Percentiles rank a stretch among this genome's conserved stretches.
Evolutionary conservation across 2,329 filamentous ascomycete species (phyloP).

Genomic region (Cladophialophora exuberans): DNA sequence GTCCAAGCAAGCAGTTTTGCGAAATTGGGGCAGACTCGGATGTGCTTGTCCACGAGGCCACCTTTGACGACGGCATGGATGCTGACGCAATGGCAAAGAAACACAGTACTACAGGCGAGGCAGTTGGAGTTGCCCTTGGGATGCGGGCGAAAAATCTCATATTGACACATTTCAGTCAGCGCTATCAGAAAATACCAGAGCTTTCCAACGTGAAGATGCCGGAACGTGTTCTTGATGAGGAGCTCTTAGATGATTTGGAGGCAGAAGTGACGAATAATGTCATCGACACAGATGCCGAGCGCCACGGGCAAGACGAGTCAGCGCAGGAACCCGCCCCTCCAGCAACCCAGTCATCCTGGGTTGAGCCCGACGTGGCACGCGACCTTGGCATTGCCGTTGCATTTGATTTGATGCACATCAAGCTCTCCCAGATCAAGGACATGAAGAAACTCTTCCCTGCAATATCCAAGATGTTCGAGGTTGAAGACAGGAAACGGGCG

Average conservation of each 20-base stretch:
- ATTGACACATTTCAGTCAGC: constrained; percentile 92
- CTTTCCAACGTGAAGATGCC: constrained; percentile 39
- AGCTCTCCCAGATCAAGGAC: constrained; percentile 60
- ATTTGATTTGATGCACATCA: constrained; percentile 67
- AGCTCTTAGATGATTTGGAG: constrained; percentile 36
- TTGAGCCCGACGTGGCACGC: constrained; percentile 22
- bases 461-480: constrained; percentile 56
- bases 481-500: constrained; percentile 36
- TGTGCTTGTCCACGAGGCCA: constrained; percentile 91
- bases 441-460: constrained; percentile 62
- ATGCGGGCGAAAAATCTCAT: constrained; percentile 83
- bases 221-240: constrained; percentile 24
- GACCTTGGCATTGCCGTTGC: constrained; percentile 61
- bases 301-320: constrained; percentile 9
- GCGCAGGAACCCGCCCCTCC: not conserved
- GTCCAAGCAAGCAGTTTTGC: constrained; percentile 73
- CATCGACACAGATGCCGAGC: not conserved
- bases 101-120: constrained; percentile 87
- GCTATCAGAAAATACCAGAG: constrained; percentile 77
- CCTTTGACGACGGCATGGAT: constrained; percentile 83
- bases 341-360: constrained; percentile 9
- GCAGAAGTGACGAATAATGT: constrained; percentile 13
- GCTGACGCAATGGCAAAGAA: constrained; percentile 84
- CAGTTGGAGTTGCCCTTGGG: constrained; percentile 71
- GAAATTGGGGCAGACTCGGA: constrained; percentile 73